Evolutionary conservation across 257 asterid genomes (phyloP).

Genomic region (Lantana camara): DNA sequence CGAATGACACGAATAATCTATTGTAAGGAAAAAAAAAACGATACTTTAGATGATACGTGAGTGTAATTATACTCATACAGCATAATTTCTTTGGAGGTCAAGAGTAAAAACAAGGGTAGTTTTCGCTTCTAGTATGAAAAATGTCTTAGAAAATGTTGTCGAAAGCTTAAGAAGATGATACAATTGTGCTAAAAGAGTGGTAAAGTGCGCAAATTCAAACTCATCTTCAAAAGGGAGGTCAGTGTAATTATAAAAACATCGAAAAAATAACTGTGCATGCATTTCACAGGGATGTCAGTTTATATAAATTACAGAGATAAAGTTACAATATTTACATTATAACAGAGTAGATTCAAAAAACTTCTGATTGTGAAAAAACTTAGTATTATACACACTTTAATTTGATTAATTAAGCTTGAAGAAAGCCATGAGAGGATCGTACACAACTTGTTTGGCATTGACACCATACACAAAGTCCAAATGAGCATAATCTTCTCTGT

Average conservation of each 20-base stretch:
- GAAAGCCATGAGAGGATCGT: slow-evolving; percentile 50
- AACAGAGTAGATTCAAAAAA: not conserved
- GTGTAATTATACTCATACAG: too few species aligned
- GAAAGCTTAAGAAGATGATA: slow-evolving; percentile 9
- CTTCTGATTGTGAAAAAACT: not conserved
- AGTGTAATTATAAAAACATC: too few species aligned
- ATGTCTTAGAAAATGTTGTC: slow-evolving; percentile 24
- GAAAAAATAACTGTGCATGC: too few species aligned
- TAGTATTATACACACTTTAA: not conserved
- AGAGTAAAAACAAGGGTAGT: too few species aligned
- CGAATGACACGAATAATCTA: too few species aligned
- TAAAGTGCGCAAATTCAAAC: not conserved
- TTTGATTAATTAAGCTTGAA: slow-evolving; percentile 35
- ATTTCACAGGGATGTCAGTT: too few species aligned
- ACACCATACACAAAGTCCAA: slow-evolving; percentile 47
- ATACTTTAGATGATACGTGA: too few species aligned
- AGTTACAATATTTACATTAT: not conserved
- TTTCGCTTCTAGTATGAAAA: too few species aligned
- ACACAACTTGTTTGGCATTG: slow-evolving; percentile 55
- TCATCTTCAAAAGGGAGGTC: slow-evolving; percentile 12
- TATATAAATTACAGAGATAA: not conserved
- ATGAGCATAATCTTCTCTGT: slow-evolving; percentile 53
- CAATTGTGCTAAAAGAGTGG: not conserved
- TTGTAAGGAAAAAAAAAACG: too few species aligned
- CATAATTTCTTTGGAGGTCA: too few species aligned